Evolutionary conservation across 2,329 filamentous ascomycete genomes (phyloP), one percentile per base, ranked within the genome.

Genomic region (Sordariomycetes sp.): DNA sequence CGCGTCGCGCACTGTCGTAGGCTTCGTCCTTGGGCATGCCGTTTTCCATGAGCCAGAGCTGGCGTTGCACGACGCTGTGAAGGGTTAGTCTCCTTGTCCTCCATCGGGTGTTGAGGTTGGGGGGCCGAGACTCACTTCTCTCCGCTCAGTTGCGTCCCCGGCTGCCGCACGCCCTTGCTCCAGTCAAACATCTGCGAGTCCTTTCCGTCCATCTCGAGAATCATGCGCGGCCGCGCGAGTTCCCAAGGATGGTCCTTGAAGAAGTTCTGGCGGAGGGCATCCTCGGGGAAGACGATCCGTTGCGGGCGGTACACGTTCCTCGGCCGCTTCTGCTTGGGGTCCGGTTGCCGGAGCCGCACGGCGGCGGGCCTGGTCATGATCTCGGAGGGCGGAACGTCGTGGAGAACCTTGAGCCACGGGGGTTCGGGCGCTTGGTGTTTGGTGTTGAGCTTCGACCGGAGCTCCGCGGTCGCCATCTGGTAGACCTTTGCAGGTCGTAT

Each of bases 171-270:
- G 25, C 79, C 82, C 65, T 72, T 85, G 64, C 86, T 88, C 93
- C 93, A 97, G 71, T 97, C 84, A 66, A 84, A 85, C 58, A 74
- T 77, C 69, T 87, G 82, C 56, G 83, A 78, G 68, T 99, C 93
- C 68, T 87, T 88, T 57, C 94, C 94, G 66, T 93, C 88, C 64
- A 85, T 78, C 74, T 99, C 94, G 11, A 97, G 75, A 53, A 99
- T 77, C 60, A 96, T 79, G 64, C 90, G 81, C 58, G 94, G 94
- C 62, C 93, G 81, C 20, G 94, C 94, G 68, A 99, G 76, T 74
- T 99, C 94, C 94, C 94, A 99, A 5, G 94, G 94, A 70, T 99
- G 94, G 71, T 99, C 93, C 67, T 80, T 84, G 76, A 89, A 99
- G 75, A 97, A 99, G 32, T 86, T 83, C 64, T 74, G 78, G 62